Percentiles rank a stretch among this genome's conserved stretches.
Conservation (phyloP, 176 grass and related monocot genomes). For the Thalia dealbata region DNA sequence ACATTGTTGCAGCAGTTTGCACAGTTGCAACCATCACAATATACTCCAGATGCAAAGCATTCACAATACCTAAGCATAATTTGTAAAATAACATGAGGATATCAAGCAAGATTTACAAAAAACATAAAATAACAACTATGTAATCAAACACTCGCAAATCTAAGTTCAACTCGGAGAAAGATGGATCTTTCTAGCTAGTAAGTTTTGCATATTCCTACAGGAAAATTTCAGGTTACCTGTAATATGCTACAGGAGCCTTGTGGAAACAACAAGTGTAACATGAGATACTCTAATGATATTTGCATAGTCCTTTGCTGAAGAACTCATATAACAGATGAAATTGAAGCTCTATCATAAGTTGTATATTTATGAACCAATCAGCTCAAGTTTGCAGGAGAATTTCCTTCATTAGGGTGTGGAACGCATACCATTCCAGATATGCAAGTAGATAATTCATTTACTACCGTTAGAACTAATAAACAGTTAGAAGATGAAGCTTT, state of each 20-base stretch:
- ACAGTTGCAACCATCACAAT: constrained; percentile 97
- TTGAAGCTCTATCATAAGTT: too few species aligned
- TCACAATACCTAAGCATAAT: constrained; percentile 69
- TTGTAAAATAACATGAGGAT: constrained; percentile 10
- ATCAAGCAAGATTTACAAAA: background rate
- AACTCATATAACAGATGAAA: background rate
- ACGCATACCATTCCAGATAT: background rate
- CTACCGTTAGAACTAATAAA: background rate
- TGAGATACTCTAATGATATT: background rate
- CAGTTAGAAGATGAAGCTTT: background rate
- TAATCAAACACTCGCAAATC: background rate
- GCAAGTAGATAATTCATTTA: background rate
- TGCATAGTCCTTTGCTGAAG: background rate
- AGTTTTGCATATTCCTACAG: background rate
- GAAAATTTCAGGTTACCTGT: background rate
- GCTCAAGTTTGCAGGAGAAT: background rate
- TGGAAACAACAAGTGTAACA: background rate
- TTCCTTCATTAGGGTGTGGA: background rate
- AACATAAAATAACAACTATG: background rate
- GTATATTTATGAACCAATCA: too few species aligned
- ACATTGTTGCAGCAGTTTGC: constrained; percentile 84
- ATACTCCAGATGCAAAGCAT: constrained; percentile 80
- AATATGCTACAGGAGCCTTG: background rate
- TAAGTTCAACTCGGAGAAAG: background rate
- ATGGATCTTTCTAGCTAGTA: background rate